These are phyloP conservation scores for Penicillium psychrosexuale DNA, from an alignment of 2,329 filamentous ascomycete species.

Conservation along the genomic window DNA sequence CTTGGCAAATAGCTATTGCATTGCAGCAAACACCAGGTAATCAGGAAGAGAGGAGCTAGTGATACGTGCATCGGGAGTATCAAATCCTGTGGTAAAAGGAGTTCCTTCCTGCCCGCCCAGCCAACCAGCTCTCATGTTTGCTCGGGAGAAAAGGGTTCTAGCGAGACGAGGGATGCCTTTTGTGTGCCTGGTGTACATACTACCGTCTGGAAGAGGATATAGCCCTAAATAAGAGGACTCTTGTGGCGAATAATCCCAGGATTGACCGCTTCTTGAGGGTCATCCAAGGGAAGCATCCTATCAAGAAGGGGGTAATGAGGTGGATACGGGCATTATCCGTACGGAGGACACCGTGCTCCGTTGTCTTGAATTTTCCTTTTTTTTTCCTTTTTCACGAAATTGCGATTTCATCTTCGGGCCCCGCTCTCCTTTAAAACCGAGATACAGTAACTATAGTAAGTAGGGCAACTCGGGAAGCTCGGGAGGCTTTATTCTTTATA, in stretches of 20 bases:
- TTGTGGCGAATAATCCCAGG: background rate
- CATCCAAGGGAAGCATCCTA: background rate
- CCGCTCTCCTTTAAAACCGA: slow-evolving; percentile 3
- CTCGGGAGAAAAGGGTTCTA: background rate
- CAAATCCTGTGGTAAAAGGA: background rate
- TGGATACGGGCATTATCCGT: background rate
- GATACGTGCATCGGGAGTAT: background rate
- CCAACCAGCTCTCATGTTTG: background rate
- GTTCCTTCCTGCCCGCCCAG: background rate
- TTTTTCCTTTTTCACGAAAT: background rate
- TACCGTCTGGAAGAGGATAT: background rate
- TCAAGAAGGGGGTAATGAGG: background rate
- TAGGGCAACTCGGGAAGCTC: background rate
- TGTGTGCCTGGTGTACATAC: background rate
- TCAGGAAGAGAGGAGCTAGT: background rate
- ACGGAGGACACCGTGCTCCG: background rate
- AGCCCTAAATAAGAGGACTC: background rate
- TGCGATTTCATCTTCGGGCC: background rate
- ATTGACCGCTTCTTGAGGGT: slow-evolving; percentile 1
- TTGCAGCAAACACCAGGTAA: slow-evolving; percentile 2
- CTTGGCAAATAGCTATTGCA: slow-evolving; percentile 9
- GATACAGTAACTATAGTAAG: background rate
- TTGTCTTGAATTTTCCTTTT: background rate
- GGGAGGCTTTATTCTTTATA: slow-evolving; percentile 6
- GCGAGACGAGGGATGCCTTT: background rate